Conservation (phyloP, 257 asterid species). For the Solanum tarapatanum region DNA sequence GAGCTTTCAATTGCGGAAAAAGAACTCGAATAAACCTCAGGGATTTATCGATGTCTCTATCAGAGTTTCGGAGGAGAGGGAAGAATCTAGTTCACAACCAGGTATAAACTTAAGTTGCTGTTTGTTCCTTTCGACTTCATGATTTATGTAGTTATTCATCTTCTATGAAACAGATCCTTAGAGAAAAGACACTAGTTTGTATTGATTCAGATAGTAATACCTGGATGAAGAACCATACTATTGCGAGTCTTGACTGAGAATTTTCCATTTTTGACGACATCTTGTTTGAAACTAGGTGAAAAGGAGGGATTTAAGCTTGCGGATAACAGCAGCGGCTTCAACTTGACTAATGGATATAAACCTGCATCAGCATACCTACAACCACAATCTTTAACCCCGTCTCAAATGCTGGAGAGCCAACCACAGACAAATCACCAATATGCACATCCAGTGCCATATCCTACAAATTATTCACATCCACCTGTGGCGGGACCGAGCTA, state of each 20-base stretch:
- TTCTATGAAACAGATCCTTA: not conserved
- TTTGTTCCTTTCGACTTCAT: not conserved
- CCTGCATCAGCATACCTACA: constrained; percentile 16
- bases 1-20: constrained; percentile 71
- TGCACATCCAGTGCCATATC: constrained; percentile 20
- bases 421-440: constrained; percentile 15
- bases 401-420: constrained; percentile 18
- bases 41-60: constrained; percentile 72
- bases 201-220: not conserved
- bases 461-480: constrained; percentile 23
- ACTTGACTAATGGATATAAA: constrained; percentile 19
- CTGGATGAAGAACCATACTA: not conserved
- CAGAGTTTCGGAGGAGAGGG: constrained; percentile 47
- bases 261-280: not conserved
- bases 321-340: constrained; percentile 18
- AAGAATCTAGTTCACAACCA: constrained; percentile 32
- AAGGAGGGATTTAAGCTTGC: constrained; percentile 32
- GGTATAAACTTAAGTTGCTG: constrained; percentile 4
- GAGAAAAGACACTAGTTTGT: not conserved
- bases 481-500: constrained; percentile 12
- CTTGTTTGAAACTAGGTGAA: constrained; percentile 22
- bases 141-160: not conserved
- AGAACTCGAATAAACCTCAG: constrained; percentile 45
- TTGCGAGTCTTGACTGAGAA: not conserved
- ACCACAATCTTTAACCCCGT: constrained; percentile 3